phyloP scores from a whole-genome alignment of 106 monocot species.

The Allium cepa region DNA sequence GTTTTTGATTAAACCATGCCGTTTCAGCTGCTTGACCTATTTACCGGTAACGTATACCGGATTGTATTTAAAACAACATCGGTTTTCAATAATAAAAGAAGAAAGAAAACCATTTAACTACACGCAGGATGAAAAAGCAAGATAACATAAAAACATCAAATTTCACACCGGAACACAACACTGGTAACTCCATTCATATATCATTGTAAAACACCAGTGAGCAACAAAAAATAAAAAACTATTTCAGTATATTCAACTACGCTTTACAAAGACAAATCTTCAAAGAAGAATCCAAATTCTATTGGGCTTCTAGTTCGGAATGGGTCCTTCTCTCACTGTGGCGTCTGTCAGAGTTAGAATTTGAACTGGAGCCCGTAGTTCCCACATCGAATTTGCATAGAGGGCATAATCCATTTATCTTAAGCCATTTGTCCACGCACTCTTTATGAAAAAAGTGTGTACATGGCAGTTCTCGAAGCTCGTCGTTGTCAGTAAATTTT shows the following conservation, averaged over 20 bases:
- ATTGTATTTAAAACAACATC: no score
- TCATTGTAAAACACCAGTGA: no score
- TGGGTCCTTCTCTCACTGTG: slow-evolving; percentile 9
- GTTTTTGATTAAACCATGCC: no score
- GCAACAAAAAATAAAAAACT: no score
- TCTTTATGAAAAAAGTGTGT: slow-evolving; percentile 25
- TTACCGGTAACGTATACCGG: no score
- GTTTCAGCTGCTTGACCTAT: no score
- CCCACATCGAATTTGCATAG: slow-evolving; percentile 24
- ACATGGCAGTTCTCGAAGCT: slow-evolving; percentile 24
- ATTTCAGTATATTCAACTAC: not conserved
- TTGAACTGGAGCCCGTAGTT: not conserved
- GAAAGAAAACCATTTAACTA: no score
- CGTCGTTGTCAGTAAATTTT: slow-evolving; percentile 12
- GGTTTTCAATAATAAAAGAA: no score
- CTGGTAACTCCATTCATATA: no score
- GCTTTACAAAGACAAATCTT: slow-evolving; percentile 6
- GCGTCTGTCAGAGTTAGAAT: slow-evolving; percentile 1
- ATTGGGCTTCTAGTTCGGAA: slow-evolving; percentile 2
- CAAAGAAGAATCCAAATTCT: not conserved
- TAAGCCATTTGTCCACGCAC: slow-evolving; percentile 30
- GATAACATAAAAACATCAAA: no score
- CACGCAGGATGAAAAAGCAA: no score
- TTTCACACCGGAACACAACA: no score
- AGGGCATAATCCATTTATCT: slow-evolving; percentile 19